Conservation (phyloP, 441 rosid species). For the Brassica hybrid region DNA sequence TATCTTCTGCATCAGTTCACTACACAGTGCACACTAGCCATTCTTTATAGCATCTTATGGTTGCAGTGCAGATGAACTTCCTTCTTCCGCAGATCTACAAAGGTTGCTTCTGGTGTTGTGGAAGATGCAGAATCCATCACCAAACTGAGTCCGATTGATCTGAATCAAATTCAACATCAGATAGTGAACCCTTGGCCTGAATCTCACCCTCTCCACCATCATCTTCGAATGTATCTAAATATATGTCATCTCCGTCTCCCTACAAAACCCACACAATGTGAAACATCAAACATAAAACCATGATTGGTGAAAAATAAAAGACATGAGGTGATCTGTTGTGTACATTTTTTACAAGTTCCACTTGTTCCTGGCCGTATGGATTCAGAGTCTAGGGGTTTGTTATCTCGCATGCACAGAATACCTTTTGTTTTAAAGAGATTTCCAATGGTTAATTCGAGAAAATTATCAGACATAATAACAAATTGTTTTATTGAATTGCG, state of each 20-base stretch:
- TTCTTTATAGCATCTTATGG: conserved; percentile 11
- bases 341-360: conserved; percentile 36
- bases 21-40: neutral
- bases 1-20: neutral
- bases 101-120: conserved; percentile 27
- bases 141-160: conserved; percentile 30
- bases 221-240: conserved; percentile 7
- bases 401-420: too few relatives aligned
- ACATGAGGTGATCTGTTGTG: neutral
- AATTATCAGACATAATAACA: too few relatives aligned
- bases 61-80: conserved; percentile 19
- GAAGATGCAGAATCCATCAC: conserved; percentile 10
- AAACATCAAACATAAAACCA: conserved; percentile 9
- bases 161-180: conserved; percentile 33
- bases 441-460: too few relatives aligned
- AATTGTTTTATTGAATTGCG: too few relatives aligned
- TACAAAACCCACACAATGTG: neutral
- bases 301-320: neutral
- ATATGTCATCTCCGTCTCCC: conserved; percentile 26
- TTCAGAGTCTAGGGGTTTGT: too few relatives aligned
- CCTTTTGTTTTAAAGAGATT: too few relatives aligned
- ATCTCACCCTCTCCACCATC: conserved; percentile 25
- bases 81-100: conserved; percentile 14
- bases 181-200: conserved; percentile 22
- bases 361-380: conserved; percentile 37